phyloP scores from a whole-genome alignment of 148 eudicot genomes.

The Cornus suecica region DNA sequence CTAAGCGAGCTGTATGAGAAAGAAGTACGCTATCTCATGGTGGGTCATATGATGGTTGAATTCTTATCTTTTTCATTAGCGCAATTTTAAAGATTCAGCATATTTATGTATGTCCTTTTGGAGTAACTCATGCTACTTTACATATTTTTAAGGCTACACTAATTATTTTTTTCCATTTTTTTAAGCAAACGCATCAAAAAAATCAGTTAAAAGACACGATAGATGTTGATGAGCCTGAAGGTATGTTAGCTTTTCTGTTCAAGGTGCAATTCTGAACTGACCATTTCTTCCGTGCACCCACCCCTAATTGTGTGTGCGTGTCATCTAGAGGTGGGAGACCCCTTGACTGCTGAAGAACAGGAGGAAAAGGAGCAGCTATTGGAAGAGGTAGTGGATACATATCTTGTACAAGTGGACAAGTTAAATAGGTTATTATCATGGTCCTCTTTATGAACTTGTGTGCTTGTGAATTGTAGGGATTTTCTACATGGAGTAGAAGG shows the following conservation, averaged over 20 bases:
- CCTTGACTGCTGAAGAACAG: slow-evolving; percentile 95
- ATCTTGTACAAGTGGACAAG: not conserved
- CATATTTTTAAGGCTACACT: too few relatives aligned
- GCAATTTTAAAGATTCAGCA: not conserved
- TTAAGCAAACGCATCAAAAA: slow-evolving; percentile 71
- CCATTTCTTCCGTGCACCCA: slow-evolving; percentile 1
- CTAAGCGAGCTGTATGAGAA: slow-evolving; percentile 91
- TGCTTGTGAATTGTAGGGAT: slow-evolving; percentile 50
- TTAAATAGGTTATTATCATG: not conserved
- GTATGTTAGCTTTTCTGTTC: slow-evolving; percentile 29
- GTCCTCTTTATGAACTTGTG: not conserved
- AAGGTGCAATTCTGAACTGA: not conserved
- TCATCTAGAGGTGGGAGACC: slow-evolving; percentile 69
- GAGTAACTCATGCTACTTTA: slow-evolving; percentile 5
- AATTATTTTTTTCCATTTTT: not conserved
- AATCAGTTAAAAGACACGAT: slow-evolving; percentile 90
- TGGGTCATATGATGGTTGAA: slow-evolving; percentile 28
- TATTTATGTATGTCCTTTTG: slow-evolving; percentile 16
- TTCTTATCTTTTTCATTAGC: not conserved
- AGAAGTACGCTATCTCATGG: slow-evolving; percentile 96
- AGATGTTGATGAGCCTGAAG: slow-evolving; percentile 94
- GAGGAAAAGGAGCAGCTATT: slow-evolving; percentile 85
- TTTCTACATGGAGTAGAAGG: slow-evolving; percentile 85
- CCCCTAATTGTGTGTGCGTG: slow-evolving; percentile 25
- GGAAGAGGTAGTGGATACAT: slow-evolving; percentile 49